A percentile compares a stretch with the other conserved stretches of the same genome.
phyloP scores from a whole-genome alignment of 2,329 filamentous ascomycete species.

The Rhexocercosporidium sp. region DNA sequence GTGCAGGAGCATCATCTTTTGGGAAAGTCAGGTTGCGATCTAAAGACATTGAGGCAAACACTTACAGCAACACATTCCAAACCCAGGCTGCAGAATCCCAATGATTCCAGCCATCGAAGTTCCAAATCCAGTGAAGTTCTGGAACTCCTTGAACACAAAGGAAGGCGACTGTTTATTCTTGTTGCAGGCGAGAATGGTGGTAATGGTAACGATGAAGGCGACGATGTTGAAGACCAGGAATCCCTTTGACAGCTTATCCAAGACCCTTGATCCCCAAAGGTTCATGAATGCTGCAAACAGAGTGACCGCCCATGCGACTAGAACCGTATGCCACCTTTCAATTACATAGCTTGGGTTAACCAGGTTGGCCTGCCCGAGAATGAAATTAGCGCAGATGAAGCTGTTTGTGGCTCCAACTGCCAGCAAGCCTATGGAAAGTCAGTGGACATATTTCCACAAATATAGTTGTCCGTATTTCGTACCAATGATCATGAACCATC shows the following conservation, averaged over 20 bases:
- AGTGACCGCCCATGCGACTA: constrained; percentile 56
- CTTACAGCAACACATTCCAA: constrained; percentile 57
- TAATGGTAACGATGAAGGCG: constrained; percentile 56
- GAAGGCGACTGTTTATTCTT: constrained; percentile 57
- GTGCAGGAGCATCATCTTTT: constrained; percentile 46
- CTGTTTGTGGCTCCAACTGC: constrained; percentile 61
- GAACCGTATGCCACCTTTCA: constrained; percentile 60
- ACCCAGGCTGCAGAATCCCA: constrained; percentile 58
- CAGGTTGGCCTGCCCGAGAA: constrained; percentile 59
- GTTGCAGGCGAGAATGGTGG: constrained; percentile 58
- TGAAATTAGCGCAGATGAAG: constrained; percentile 59
- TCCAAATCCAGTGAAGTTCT: constrained; percentile 59
- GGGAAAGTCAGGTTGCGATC: background rate
- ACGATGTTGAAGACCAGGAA: constrained; percentile 58
- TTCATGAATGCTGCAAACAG: constrained; percentile 52
- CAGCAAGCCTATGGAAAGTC: constrained; percentile 37
- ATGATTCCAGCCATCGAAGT: constrained; percentile 56
- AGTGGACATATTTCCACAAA: background rate
- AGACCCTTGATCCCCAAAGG: constrained; percentile 53
- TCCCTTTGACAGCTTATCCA: constrained; percentile 56
- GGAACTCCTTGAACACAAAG: constrained; percentile 61
- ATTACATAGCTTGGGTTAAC: constrained; percentile 56
- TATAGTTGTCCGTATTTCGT: constrained; percentile 21
- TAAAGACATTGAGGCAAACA: background rate
- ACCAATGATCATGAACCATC: constrained; percentile 56